Evolutionary conservation across 306 rosid species (phyloP), one percentile per base, ranked within the genome.

Genomic region (Vicia faba): DNA sequence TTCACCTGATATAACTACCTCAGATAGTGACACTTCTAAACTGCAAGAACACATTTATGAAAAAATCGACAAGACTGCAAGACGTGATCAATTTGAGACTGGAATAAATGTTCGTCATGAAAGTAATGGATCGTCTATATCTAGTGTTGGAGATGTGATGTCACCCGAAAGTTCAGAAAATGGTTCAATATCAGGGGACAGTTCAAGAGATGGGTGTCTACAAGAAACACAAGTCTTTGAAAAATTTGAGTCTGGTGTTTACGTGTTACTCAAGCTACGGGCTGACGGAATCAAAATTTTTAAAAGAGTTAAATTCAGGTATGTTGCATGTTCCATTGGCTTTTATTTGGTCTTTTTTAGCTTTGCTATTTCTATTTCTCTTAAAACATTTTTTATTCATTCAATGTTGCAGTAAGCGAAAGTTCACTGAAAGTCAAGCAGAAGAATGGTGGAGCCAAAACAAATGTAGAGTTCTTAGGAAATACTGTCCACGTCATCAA

Each of bases 371-470:
- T 33, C 12, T 71, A 7, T 43, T 70, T 35, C 6, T 23, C 13
- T 11, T 66, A 29, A 57, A 61, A 8, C 36, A 35, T 18, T 20
- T 29, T 50, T 31, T 25, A 16, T 26, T 61, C 14, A 38, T 19
- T 65, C 5, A 15, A 68, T 54, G 64, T 76, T 57, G 72, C 93
- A 89, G 93, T 74, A 87, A 83, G 71, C 72, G 88, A 69, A 86
- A 76, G 78, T 92, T 84, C 73, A 81, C 73, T 12, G 85, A 64
- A 61, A 79, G 66, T 1, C 85, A 86, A 73, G 98, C 98, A 55
- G 88, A 83, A 79, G 91, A 86, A 43, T 92, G 98, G 98, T 92
- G 98, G 98, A 66, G 51, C 18, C 75, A 74, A 74, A 87, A 92
- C 85, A 89, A 80, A 81, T 79, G 62, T 23, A 83, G 84, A 71